phyloP scores from a whole-genome alignment of 148 eudicot genomes.

The Nepenthes gracilis region DNA sequence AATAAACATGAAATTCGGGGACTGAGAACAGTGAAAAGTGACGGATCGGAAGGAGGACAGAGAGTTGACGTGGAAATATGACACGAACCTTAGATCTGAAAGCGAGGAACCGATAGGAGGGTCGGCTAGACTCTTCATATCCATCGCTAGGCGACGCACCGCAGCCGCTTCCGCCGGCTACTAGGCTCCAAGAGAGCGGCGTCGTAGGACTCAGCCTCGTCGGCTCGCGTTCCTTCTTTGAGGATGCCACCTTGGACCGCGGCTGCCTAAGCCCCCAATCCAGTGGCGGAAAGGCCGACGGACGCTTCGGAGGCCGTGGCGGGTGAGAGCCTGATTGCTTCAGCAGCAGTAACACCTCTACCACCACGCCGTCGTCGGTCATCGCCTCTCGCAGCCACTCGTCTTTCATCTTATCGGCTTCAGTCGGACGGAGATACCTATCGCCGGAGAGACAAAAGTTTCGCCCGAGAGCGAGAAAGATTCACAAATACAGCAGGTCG shows the following conservation, averaged over 20 bases:
- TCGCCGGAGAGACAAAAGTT: neutral
- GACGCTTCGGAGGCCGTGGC: neutral
- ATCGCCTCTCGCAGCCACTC: constrained; percentile 27
- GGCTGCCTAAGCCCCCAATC: constrained; percentile 27
- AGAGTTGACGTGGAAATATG: neutral
- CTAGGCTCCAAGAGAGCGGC: constrained; percentile 22
- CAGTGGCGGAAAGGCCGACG: neutral
- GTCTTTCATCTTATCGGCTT: constrained; percentile 7
- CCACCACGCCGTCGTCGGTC: constrained; percentile 24
- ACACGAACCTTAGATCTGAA: constrained; percentile 12
- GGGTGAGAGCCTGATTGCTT: constrained; percentile 7
- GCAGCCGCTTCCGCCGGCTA: neutral
- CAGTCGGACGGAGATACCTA: neutral
- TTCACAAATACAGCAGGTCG: no score
- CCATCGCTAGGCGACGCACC: constrained; percentile 27
- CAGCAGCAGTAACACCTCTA: constrained; percentile 22
- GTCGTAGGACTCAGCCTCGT: constrained; percentile 35
- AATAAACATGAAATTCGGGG: no score
- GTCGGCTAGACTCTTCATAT: constrained; percentile 18
- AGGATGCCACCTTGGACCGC: constrained; percentile 10
- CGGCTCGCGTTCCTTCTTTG: constrained; percentile 1
- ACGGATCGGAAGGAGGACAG: no score
- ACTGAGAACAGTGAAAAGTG: no score
- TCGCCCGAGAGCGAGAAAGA: no score
- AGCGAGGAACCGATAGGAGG: constrained; percentile 21